Base-by-base conservation (phyloP, 192 early-diverging fungal genomes). In the Irineochytrium annulatum region DNA sequence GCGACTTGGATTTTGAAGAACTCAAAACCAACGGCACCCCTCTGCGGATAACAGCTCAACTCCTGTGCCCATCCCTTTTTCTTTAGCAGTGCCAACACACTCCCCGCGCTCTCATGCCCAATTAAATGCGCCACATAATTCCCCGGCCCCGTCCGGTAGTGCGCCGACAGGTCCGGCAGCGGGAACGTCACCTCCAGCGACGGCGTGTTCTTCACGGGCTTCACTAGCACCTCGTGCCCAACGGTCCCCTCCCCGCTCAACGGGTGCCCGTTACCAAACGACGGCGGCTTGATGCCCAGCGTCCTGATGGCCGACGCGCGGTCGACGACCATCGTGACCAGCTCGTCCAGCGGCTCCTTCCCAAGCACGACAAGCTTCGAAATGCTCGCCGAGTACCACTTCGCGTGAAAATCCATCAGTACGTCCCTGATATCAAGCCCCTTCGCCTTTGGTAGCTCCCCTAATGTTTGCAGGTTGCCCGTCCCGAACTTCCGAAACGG, bases 341-440 rank as follows among this genome's bases (percentile, higher is more conserved):
- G 76, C 70, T 86, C 72, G 60, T 94, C 91, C 56, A 98, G 69
- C 3, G 92, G 76, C 68, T 98, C 92, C 28, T 83, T 79, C 27
- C 94, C 96, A 13, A 95, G 64, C 17, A 99, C 74, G 31, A 88
- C 88, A 17, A 96, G 77, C 73, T 89, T 89, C 94, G 96, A 97
- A 27, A 99, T 90, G 63, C 97, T 95, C 31, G 93, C 87, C 28
- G 91, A 93, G 69, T 99, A 99, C 70, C 92, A 92, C 55, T 80
- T 78, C 13, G 78, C 77, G 61, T 99, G 88, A 52, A 96, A 96
- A 44, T 93, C 86, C 34, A 99, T 63, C 41, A 97, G 75, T 51
- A 88, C 80, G 20, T 86, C 79, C 20, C 96, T 81, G 55, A 94
- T 82, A 65, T 98, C 87, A 33, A 94, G 71, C 3, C 90, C 91